Conservation (phyloP, 495 filamentous ascomycete genomes). For the Saxophila tyrrhenica region DNA sequence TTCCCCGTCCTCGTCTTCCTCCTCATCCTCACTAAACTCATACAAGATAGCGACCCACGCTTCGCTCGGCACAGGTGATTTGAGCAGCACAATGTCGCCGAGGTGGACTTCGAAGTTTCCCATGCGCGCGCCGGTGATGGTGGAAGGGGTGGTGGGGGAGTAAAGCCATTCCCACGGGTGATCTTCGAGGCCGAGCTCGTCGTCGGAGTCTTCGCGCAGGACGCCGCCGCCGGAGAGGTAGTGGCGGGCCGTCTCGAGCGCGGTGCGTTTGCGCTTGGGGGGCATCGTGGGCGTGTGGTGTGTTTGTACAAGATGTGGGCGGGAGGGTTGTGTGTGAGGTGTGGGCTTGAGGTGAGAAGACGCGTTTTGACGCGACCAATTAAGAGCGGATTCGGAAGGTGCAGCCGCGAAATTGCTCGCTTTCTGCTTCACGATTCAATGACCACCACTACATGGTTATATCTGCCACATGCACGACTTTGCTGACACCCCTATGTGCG, state of each 20-base stretch:
- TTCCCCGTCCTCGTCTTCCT: constrained; percentile 27
- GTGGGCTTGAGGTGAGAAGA: too few species aligned
- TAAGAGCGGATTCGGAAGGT: neutral
- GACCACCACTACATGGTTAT: too few species aligned
- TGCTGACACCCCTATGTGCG: too few species aligned
- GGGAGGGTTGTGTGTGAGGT: neutral
- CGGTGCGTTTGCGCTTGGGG: constrained; percentile 17
- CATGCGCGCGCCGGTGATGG: constrained; percentile 72
- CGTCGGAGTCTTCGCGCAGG: constrained; percentile 78
- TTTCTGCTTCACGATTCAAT: neutral
- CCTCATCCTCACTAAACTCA: constrained; percentile 52
- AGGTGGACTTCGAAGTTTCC: constrained; percentile 70
- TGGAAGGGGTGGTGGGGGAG: constrained; percentile 23
- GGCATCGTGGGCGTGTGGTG: constrained; percentile 11
- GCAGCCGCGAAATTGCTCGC: neutral
- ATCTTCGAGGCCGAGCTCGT: constrained; percentile 77
- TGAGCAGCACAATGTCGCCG: constrained; percentile 76
- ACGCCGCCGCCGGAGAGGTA: constrained; percentile 55
- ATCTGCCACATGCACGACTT: too few species aligned
- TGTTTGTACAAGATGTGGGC: neutral
- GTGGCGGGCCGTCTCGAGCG: constrained; percentile 39
- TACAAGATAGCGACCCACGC: constrained; percentile 85
- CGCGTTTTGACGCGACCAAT: neutral
- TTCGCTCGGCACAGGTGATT: constrained; percentile 66
- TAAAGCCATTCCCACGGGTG: constrained; percentile 93